phyloP scores from a whole-genome alignment of 352 stramenopile species.

The Pythium sp. region DNA sequence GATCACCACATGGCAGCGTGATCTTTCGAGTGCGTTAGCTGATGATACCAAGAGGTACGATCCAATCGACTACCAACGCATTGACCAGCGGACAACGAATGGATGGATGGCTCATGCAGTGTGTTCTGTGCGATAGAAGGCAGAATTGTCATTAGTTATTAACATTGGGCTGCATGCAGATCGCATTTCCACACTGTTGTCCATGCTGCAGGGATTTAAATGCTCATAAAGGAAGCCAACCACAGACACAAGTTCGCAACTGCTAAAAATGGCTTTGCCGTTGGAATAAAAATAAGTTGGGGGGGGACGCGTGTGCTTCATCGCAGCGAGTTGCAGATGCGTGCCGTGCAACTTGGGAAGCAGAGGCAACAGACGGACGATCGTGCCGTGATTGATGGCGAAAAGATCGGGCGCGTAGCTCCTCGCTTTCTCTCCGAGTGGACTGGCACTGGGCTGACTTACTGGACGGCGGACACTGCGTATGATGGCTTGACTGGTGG shows the following conservation, averaged over 20 bases:
- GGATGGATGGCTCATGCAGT: background rate
- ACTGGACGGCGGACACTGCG: background rate
- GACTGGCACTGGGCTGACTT: background rate
- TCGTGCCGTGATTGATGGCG: background rate
- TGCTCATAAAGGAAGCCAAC: background rate
- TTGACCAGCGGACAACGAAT: background rate
- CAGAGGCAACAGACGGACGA: background rate
- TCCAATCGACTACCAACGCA: background rate
- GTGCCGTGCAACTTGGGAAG: background rate
- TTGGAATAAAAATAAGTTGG: constrained; percentile 1
- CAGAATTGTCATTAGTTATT: background rate
- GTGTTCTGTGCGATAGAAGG: background rate
- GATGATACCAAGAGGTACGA: background rate
- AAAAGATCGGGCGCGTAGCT: background rate
- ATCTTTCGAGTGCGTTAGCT: background rate
- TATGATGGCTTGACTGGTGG: background rate
- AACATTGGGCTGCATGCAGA: background rate
- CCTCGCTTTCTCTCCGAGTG: background rate
- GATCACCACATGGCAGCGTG: background rate
- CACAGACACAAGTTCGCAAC: background rate
- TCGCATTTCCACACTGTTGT: background rate
- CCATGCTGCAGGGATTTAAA: background rate
- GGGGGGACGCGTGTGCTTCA: background rate
- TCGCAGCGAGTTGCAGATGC: background rate
- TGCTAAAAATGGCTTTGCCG: background rate